Base-by-base conservation (phyloP, 2,329 filamentous ascomycete genomes). In the Phialophora expanda region DNA sequence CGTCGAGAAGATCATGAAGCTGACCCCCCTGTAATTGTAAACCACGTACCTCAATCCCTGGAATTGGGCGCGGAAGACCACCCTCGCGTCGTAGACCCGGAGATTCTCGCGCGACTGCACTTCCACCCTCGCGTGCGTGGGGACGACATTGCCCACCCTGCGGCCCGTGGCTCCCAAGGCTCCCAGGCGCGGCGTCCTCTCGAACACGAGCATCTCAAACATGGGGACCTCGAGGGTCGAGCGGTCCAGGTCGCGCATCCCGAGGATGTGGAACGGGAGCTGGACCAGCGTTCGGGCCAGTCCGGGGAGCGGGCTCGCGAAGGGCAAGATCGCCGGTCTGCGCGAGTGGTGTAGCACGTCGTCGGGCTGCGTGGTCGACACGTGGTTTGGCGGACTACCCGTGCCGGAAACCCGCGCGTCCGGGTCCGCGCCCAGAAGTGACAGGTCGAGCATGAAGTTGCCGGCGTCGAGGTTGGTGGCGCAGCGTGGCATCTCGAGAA, bases 391-490 rank as follows among this genome's bases (percentile, higher is more conserved):
- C 8, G 30, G 30, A 32, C 30, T 11, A 11, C 30, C 11, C 30
- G 30, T 32, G 8, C 30, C 30, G 30, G 30, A 1, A 7, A 30
- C 30, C 7, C 30, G 30, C 1, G 12, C 38, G 38, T 41, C 38
- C 12, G 38, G 38, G 6, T 44, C 38, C 14, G 14, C 38, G 14
- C 17, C 6, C 57, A 91, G 84, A 59, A 97, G 85, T 66, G 87
- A 85, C 17, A 97, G 80, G 55, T 91, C 89, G 20, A 98, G 81
- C 95, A 99, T 99, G 82, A 97, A 98, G 79, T 98, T 98, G 30
- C 95, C 95, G 14, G 86, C 85, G 1, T 85, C 85, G 24, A 90
- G 79, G 74, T 99, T 99, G 1, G 84, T 78, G 0, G 87, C 88
- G 2, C 92, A 95, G 48, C 89, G 88, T 20, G 95, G 95, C 69